Conservation (phyloP, 2,329 filamentous ascomycete species). For the Hypoxylon sp. region DNA sequence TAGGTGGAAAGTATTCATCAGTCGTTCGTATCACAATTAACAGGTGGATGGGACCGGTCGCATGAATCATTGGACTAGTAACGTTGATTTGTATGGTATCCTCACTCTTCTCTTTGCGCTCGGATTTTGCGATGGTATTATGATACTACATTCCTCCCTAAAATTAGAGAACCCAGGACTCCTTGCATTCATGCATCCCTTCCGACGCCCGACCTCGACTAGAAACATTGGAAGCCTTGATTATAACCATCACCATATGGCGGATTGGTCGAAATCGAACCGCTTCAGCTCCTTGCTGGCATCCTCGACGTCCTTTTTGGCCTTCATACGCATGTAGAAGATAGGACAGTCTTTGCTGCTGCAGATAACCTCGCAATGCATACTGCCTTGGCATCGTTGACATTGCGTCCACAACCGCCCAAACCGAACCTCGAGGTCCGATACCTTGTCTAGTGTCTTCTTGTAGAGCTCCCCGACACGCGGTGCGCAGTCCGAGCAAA, state of each 20-base stretch:
- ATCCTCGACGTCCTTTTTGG: constrained; percentile 98
- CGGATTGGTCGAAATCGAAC: constrained; percentile 87
- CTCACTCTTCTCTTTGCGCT: constrained; percentile 18
- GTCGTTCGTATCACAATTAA: not conserved
- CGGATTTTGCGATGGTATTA: constrained; percentile 14
- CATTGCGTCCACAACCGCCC: constrained; percentile 97
- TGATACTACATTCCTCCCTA: constrained; percentile 6
- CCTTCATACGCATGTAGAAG: constrained; percentile 99
- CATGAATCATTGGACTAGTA: constrained; percentile 17
- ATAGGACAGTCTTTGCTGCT: constrained; percentile 97
- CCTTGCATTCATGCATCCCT: constrained; percentile 38
- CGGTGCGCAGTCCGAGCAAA: constrained; percentile 87
- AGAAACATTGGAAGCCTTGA: not conserved
- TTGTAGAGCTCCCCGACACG: constrained; percentile 94
- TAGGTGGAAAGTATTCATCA: no score
- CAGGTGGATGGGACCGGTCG: constrained; percentile 9
- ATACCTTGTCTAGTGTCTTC: constrained; percentile 87
- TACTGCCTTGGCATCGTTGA: constrained; percentile 95
- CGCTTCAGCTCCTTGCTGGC: constrained; percentile 87
- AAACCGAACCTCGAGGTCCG: constrained; percentile 93
- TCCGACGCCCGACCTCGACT: constrained; percentile 40
- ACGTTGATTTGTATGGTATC: constrained; percentile 34
- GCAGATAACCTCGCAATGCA: constrained; percentile 99
- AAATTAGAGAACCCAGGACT: constrained; percentile 26
- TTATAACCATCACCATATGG: constrained; percentile 63